Evolutionary conservation across 2,329 filamentous ascomycete genomes (phyloP).

Genomic region (Xylariaceae sp.): DNA sequence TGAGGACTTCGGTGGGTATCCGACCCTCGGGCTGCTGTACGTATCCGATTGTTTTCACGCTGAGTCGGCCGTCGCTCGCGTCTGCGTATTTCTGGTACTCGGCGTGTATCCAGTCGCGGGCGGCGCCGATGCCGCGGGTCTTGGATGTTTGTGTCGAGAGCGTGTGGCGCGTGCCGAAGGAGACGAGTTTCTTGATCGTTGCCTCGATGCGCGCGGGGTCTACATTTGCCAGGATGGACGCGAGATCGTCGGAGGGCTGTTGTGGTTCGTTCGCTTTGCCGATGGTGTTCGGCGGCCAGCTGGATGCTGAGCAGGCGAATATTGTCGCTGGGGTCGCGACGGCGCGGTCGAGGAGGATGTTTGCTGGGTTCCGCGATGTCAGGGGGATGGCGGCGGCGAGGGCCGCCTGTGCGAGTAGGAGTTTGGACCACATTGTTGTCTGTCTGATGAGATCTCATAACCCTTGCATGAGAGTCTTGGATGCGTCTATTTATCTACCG

Average conservation of each 20-base stretch:
- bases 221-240: slow-evolving; percentile 31
- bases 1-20: slow-evolving; percentile 46
- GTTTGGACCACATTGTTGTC: slow-evolving; percentile 14
- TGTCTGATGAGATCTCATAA: background rate
- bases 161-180: slow-evolving; percentile 54
- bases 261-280: slow-evolving; percentile 28
- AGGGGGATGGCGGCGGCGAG: slow-evolving; percentile 17
- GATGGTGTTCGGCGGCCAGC: slow-evolving; percentile 29
- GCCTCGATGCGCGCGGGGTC: slow-evolving; percentile 42
- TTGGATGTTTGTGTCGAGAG: slow-evolving; percentile 47
- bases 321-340: slow-evolving; percentile 5
- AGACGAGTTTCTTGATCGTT: slow-evolving; percentile 48
- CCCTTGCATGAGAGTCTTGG: background rate
- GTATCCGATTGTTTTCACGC: slow-evolving; percentile 47
- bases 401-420: slow-evolving; percentile 15
- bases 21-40: slow-evolving; percentile 43
- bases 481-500: background rate
- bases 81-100: slow-evolving; percentile 46
- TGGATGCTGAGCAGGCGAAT: slow-evolving; percentile 27
- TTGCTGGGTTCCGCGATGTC: slow-evolving; percentile 23
- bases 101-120: slow-evolving; percentile 50
- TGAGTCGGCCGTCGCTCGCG: slow-evolving; percentile 45
- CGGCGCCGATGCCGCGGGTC: slow-evolving; percentile 50
- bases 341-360: slow-evolving; percentile 9
- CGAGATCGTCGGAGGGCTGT: slow-evolving; percentile 24